phyloP scores from a whole-genome alignment of 805 yeast species.

The Tetrapisispora pingtungensis region DNA sequence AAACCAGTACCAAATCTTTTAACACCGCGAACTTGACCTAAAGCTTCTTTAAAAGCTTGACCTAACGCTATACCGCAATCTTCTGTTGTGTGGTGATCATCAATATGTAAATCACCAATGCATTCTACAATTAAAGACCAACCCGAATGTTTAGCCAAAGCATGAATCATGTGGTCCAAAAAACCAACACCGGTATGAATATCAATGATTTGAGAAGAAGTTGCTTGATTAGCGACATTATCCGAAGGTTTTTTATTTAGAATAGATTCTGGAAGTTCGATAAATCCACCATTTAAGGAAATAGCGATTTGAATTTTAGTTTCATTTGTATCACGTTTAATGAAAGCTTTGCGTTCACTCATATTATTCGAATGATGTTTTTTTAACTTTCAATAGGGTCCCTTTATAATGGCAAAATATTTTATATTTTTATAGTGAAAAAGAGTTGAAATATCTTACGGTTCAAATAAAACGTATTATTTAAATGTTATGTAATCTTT shows the following conservation, averaged over 20 bases:
- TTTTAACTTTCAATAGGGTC: too few relatives aligned
- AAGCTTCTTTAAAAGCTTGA: constrained; percentile 74
- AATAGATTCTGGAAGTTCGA: constrained; percentile 53
- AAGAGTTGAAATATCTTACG: too few relatives aligned
- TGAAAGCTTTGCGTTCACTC: constrained; percentile 28
- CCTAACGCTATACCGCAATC: constrained; percentile 94
- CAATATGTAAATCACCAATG: constrained; percentile 89
- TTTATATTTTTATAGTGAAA: too few relatives aligned
- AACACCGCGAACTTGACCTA: constrained; percentile 84
- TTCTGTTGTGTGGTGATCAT: constrained; percentile 95
- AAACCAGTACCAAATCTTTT: constrained; percentile 87
- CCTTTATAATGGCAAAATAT: too few relatives aligned
- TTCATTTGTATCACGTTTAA: constrained; percentile 72
- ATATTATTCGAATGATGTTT: neutral
- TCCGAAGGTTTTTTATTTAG: constrained; percentile 30
- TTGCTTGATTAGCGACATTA: constrained; percentile 58
- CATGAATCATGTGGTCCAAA: constrained; percentile 94
- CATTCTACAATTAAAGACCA: constrained; percentile 90
- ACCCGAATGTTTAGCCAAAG: constrained; percentile 92
- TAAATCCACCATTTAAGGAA: constrained; percentile 75
- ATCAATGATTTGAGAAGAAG: constrained; percentile 61
- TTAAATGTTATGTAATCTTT: too few relatives aligned
- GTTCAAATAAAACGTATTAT: too few relatives aligned
- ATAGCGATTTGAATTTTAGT: constrained; percentile 84
- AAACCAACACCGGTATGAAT: constrained; percentile 92